Evolutionary conservation across 2,329 filamentous ascomycete genomes (phyloP), one percentile per base, ranked within the genome.

Genomic region (Fusarium oligoseptatum): DNA sequence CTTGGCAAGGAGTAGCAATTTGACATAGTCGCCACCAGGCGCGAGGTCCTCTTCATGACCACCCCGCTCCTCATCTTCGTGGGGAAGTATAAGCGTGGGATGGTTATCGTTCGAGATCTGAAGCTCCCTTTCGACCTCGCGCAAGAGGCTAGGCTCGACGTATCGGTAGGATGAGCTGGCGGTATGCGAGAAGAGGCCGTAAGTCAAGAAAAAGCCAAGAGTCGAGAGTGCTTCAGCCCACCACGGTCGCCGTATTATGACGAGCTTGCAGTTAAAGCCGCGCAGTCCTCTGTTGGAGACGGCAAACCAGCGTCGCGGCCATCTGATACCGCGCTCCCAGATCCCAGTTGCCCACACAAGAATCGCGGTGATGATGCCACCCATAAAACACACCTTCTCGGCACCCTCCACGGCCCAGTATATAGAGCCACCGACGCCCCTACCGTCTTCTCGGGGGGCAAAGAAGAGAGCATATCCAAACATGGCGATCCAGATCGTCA

Each of bases 371-470:
- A 98, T 92, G 68, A 97, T 89, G 56, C 97, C 97, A 27, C 95
- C 95, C 84, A 97, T 94, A 80, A 98, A 93, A 79, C 94, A 96
- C 63, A 99, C 91, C 82, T 97, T 97, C 84, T 98, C 94, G 9
- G 90, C 90, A 81, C 94, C 94, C 80, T 98, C 96, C 4, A 98
- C 90, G 32, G 97, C 92, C 96, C 96, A 98, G 87, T 99, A 99
- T 63, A 98, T 95, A 15, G 93, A 96, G 36, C 97, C 96, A 62
- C 97, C 97, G 7, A 98, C 91, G 41, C 96, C 96, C 76, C 90
- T 92, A 75, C 96, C 96, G 86, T 98, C 96, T 83, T 98, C 96
- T 75, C 96, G 92, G n/a, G 95, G 95, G n/a, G 95, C 93, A 75
- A 98, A 89, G 87, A 97, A 98, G 58, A 98, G 89, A 12, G 94